A percentile compares a stretch with the other conserved stretches of the same genome.
Conservation (phyloP, 2,329 filamentous ascomycete species). For the Cadophora sp. region DNA sequence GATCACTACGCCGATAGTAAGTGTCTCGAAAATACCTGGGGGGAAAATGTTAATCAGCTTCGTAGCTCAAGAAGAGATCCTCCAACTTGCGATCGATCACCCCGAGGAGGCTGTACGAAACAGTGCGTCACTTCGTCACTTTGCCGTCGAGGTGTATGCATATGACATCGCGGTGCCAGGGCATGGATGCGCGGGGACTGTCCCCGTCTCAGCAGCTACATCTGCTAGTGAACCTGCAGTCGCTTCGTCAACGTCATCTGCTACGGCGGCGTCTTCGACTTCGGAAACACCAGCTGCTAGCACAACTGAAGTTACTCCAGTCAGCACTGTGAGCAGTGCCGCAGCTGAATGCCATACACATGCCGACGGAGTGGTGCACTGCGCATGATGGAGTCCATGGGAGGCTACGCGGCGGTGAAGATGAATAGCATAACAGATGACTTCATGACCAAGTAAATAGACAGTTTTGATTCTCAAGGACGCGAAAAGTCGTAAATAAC, state of each 20-base stretch:
- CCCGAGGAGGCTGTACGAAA: constrained; percentile 54
- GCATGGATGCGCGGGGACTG: constrained; percentile 62
- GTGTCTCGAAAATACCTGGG: constrained; percentile 57
- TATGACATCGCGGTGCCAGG: constrained; percentile 69
- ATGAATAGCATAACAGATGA: background rate
- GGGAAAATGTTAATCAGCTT: constrained; percentile 53
- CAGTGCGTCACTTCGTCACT: constrained; percentile 70
- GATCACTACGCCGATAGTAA: constrained; percentile 65
- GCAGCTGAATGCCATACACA: constrained; percentile 50
- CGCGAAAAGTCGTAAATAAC: background rate
- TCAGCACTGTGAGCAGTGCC: constrained; percentile 11
- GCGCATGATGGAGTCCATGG: constrained; percentile 37
- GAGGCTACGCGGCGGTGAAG: background rate
- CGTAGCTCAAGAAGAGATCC: constrained; percentile 38
- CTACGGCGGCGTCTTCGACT: constrained; percentile 20
- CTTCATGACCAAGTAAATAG: constrained; percentile 7
- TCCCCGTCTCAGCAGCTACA: constrained; percentile 1
- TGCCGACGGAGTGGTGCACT: constrained; percentile 49
- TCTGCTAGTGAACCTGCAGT: constrained; percentile 10
- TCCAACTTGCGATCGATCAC: constrained; percentile 16
- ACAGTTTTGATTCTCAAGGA: background rate
- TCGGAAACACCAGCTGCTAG: constrained; percentile 15
- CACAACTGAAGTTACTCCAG: constrained; percentile 27
- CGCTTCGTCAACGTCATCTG: background rate
- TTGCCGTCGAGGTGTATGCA: constrained; percentile 72